Conservation (phyloP, 208 protist genomes). For the Entamoeba moshkovskii region DNA sequence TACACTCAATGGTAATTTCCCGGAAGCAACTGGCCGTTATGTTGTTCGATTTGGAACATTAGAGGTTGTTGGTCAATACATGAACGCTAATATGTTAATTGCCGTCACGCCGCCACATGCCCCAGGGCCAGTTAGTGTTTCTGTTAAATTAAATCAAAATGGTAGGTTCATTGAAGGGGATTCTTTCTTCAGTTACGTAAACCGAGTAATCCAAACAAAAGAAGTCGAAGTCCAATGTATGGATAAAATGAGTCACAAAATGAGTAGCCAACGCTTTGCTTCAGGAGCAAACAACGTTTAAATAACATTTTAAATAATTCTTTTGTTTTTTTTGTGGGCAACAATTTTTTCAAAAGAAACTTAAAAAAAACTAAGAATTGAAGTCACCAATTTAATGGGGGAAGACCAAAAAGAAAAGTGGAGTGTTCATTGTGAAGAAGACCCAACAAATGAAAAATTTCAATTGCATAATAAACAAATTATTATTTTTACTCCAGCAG, state of each 20-base stretch:
- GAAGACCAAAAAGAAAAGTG: neutral
- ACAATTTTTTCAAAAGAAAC: too few relatives aligned
- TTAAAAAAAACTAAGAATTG: too few relatives aligned
- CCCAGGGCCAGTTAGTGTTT: neutral
- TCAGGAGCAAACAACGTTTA: neutral
- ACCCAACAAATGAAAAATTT: neutral
- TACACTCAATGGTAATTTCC: neutral
- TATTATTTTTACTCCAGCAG: neutral
- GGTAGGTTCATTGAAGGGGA: neutral
- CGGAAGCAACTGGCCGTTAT: neutral
- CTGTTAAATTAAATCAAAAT: neutral
- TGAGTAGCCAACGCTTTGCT: neutral
- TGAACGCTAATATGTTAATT: neutral
- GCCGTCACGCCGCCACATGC: neutral
- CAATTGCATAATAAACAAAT: neutral
- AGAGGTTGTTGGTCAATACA: neutral
- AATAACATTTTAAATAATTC: too few relatives aligned
- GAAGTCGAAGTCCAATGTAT: neutral
- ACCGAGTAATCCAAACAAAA: neutral
- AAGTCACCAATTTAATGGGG: too few relatives aligned
- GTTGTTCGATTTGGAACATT: neutral
- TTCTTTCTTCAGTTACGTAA: neutral
- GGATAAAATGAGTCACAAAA: neutral
- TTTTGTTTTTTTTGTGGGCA: too few relatives aligned
- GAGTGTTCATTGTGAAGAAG: neutral